Percentiles rank a stretch among this genome's conserved stretches.
Conservation (phyloP, 129 eudicot genomes). For the Flaveria brownii region DNA sequence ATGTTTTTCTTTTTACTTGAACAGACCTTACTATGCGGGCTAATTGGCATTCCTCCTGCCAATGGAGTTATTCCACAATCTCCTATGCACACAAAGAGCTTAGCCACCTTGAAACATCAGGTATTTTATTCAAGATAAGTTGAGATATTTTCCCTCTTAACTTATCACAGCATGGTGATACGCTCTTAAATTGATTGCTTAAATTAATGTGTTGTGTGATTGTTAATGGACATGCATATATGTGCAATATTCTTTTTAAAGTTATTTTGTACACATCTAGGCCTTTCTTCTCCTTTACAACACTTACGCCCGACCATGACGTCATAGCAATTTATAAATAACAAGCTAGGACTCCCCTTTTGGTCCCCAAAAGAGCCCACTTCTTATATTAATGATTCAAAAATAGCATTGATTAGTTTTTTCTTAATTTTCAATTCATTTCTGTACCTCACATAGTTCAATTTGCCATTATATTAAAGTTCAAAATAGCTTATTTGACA, state of each 20-base stretch:
- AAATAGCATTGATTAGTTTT: background rate
- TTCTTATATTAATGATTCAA: background rate
- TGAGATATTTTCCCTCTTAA: background rate
- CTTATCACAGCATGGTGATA: slow-evolving; percentile 14
- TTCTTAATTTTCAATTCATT: background rate
- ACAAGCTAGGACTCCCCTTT: slow-evolving; percentile 11
- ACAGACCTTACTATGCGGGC: slow-evolving; percentile 91
- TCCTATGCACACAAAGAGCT: slow-evolving; percentile 97
- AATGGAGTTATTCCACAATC: slow-evolving; percentile 99
- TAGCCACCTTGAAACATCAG: slow-evolving; percentile 98
- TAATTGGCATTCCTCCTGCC: slow-evolving; percentile 94
- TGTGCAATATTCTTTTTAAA: background rate
- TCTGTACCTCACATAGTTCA: slow-evolving; percentile 13
- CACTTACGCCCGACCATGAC: slow-evolving; percentile 4
- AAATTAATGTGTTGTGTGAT: slow-evolving; percentile 27
- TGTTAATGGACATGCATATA: slow-evolving; percentile 28
- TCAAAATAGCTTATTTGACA: slow-evolving; percentile 13
- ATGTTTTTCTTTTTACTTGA: background rate
- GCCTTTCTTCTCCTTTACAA: slow-evolving; percentile 16
- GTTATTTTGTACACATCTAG: slow-evolving; percentile 14
- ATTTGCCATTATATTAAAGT: background rate
- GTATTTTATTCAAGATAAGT: slow-evolving; percentile 29
- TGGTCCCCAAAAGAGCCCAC: slow-evolving; percentile 31
- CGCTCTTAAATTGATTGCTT: slow-evolving; percentile 18
- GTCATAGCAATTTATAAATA: background rate